Percentiles rank a stretch among this genome's conserved stretches.
Conservation (phyloP, 805 yeast species). For the Candida suzukii region DNA sequence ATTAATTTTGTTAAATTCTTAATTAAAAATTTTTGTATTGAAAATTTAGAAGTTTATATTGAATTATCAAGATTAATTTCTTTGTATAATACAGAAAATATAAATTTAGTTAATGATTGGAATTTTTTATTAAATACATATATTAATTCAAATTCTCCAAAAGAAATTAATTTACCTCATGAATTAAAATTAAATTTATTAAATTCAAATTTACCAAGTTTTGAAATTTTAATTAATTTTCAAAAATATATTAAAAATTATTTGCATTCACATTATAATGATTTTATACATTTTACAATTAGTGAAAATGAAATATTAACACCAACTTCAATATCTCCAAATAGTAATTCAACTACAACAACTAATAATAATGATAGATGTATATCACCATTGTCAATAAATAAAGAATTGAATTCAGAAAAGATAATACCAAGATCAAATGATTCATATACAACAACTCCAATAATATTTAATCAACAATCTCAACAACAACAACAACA, state of each 20-base stretch:
- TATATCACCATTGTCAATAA: slow-evolving; percentile 7
- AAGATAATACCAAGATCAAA: slow-evolving; percentile 1
- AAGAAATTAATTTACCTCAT: slow-evolving; percentile 27
- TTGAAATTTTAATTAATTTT: slow-evolving; percentile 10
- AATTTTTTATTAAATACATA: slow-evolving; percentile 17
- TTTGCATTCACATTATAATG: slow-evolving; percentile 23
- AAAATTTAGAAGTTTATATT: slow-evolving; percentile 26
- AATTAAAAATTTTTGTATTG: slow-evolving; percentile 25
- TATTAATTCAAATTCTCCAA: slow-evolving; percentile 18
- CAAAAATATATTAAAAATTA: slow-evolving; percentile 16
- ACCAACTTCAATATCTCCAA: neutral
- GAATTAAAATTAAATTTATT: slow-evolving; percentile 12
- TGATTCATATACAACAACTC: neutral
- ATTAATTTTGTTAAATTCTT: slow-evolving; percentile 21
- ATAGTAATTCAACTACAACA: neutral
- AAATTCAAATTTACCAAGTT: slow-evolving; percentile 10
- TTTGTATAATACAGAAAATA: too few species aligned
- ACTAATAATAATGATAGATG: slow-evolving; percentile 3
- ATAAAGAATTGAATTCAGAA: neutral
- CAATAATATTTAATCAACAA: neutral
- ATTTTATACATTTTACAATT: slow-evolving; percentile 16
- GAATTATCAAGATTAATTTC: slow-evolving; percentile 18
- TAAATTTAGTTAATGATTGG: too few species aligned
- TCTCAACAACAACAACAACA: too few species aligned
- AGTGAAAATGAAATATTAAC: neutral